Conservation (phyloP, 108 stramenopile genomes). For the Chaetoceros tenuissimus region DNA sequence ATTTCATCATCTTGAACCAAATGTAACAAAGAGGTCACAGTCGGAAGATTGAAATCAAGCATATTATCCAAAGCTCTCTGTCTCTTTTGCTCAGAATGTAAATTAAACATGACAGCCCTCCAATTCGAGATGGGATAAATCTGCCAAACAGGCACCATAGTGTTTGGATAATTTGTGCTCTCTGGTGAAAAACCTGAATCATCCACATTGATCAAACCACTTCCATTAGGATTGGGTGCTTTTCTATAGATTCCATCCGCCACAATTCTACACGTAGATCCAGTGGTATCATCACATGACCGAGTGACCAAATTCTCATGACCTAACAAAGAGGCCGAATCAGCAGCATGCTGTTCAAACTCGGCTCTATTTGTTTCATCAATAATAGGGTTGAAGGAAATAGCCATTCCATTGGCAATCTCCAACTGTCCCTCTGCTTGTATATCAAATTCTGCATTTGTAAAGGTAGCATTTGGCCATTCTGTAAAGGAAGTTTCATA, state of each 20-base stretch:
- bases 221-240: conserved; percentile 7
- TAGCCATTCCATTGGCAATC: conserved; percentile 16
- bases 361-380: conserved; percentile 19
- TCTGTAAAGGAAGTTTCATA: conserved; percentile 18
- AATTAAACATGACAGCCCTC: conserved; percentile 44
- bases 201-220: conserved; percentile 6
- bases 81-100: conserved; percentile 25
- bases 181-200: conserved; percentile 18
- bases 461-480: conserved; percentile 41
- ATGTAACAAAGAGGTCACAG: conserved; percentile 28
- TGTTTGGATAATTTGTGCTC: conserved; percentile 5
- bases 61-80: conserved; percentile 32
- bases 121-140: conserved; percentile 30
- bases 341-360: conserved; percentile 26
- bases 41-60: conserved; percentile 11
- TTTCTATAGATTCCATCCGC: conserved; percentile 32
- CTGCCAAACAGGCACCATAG: conserved; percentile 46
- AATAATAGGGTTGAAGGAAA: conserved; percentile 39
- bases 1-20: conserved; percentile 26
- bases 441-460: conserved; percentile 15
- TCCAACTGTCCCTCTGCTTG: conserved; percentile 15
- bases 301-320: conserved; percentile 4
- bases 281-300: conserved; percentile 8
- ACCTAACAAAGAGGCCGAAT: conserved; percentile 18
- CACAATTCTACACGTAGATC: conserved; percentile 29